Conservation (phyloP, 257 asterid species). For the Verbena officinalis region DNA sequence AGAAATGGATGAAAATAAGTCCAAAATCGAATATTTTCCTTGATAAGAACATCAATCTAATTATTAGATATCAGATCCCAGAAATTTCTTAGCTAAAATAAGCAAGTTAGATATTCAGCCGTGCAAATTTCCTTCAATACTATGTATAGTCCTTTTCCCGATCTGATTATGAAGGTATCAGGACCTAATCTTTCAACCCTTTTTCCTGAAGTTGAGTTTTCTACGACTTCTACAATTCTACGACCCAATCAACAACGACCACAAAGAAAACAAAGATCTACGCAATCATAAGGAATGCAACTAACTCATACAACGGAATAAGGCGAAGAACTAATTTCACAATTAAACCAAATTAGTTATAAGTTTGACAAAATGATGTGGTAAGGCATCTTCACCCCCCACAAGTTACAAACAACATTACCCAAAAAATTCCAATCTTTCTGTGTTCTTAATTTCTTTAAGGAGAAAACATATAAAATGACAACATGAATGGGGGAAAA, state of each 20-base stretch:
- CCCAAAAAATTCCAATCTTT: slow-evolving; percentile 47
- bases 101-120: background rate
- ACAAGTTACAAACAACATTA: slow-evolving; percentile 26
- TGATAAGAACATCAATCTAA: too few relatives aligned
- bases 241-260: background rate
- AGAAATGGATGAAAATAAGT: too few relatives aligned
- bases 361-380: slow-evolving; percentile 31
- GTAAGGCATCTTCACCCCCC: slow-evolving; percentile 21
- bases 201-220: background rate
- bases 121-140: background rate
- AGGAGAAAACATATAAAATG: slow-evolving; percentile 35
- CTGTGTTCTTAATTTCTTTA: slow-evolving; percentile 38
- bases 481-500: slow-evolving; percentile 43
- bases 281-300: background rate
- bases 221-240: background rate
- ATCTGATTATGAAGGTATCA: too few relatives aligned
- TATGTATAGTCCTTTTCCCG: background rate
- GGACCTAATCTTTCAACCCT: background rate
- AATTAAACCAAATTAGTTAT: slow-evolving; percentile 11
- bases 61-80: too few relatives aligned
- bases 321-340: slow-evolving; percentile 8
- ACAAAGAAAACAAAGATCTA: background rate
- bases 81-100: background rate
- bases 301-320: background rate
- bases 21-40: too few relatives aligned